Conservation (phyloP, 73 alveolate genomes). For the Paramecium sexaurelia region DNA sequence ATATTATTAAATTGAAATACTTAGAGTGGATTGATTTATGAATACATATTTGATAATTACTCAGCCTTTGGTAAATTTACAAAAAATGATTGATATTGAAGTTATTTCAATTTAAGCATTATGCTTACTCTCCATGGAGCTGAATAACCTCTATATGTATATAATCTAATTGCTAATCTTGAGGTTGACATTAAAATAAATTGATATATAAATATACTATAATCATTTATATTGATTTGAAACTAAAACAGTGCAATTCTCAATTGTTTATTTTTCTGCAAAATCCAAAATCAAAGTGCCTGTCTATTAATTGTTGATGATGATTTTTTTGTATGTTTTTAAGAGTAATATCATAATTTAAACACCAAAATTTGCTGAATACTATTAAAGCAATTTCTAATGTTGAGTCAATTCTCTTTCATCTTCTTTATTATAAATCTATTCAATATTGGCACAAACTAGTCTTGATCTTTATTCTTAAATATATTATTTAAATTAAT, state of each 20-base stretch:
- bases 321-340: neutral
- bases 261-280: neutral
- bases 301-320: neutral
- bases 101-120: neutral
- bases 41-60: conserved; percentile 22
- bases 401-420: neutral
- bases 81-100: neutral
- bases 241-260: conserved; percentile 11
- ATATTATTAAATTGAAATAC: conserved; percentile 38
- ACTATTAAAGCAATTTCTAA: neutral
- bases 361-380: neutral
- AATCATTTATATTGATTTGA: neutral
- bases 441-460: neutral
- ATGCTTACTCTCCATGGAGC: conserved; percentile 43
- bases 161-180: conserved; percentile 21
- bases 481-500: neutral
- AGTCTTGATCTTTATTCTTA: neutral
- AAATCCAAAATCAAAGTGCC: neutral
- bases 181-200: conserved; percentile 6
- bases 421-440: conserved; percentile 8
- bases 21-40: conserved; percentile 77
- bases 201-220: neutral
- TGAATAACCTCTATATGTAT: conserved; percentile 24
- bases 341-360: neutral
- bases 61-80: neutral